A percentile compares a stretch with the other conserved stretches of the same genome.
Conservation (phyloP, 2,329 filamentous ascomycete genomes). For the Meredithiella fracta region DNA sequence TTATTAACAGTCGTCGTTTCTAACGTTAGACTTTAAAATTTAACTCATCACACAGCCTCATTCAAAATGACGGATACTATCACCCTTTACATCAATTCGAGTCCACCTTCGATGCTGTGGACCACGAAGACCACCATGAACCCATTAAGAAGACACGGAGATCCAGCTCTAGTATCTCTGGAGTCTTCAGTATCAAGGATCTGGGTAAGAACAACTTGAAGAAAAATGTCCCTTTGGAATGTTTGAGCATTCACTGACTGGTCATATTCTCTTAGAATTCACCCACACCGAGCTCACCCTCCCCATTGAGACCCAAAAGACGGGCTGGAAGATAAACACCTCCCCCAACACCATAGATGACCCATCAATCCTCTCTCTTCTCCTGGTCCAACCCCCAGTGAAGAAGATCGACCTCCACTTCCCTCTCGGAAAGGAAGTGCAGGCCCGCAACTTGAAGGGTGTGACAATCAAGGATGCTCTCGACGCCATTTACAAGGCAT, state of each 20-base stretch:
- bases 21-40: neutral
- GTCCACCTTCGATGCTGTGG: constrained; percentile 68
- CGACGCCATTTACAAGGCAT: constrained; percentile 89
- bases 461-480: constrained; percentile 95
- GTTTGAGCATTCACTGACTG: too few relatives aligned
- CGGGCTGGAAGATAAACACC: constrained; percentile 91
- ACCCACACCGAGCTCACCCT: constrained; percentile 56
- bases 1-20: too few relatives aligned
- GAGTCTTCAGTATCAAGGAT: constrained; percentile 61
- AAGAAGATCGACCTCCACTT: constrained; percentile 93
- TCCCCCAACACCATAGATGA: constrained; percentile 66
- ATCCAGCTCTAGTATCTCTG: constrained; percentile 54
- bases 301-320: constrained; percentile 67
- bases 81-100: constrained; percentile 66
- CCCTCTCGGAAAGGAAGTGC: constrained; percentile 72
- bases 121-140: constrained; percentile 17
- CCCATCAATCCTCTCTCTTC: constrained; percentile 65
- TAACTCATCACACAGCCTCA: neutral
- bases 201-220: constrained; percentile 59
- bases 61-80: constrained; percentile 26
- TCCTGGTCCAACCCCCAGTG: constrained; percentile 63
- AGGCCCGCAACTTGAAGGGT: constrained; percentile 78
- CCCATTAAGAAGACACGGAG: constrained; percentile 50
- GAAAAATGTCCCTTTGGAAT: too few relatives aligned
- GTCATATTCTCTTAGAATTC: constrained; percentile 58